Evolutionary conservation across 192 early-diverging fungal genomes (phyloP).

Genomic region (Coemansia umbellata): DNA sequence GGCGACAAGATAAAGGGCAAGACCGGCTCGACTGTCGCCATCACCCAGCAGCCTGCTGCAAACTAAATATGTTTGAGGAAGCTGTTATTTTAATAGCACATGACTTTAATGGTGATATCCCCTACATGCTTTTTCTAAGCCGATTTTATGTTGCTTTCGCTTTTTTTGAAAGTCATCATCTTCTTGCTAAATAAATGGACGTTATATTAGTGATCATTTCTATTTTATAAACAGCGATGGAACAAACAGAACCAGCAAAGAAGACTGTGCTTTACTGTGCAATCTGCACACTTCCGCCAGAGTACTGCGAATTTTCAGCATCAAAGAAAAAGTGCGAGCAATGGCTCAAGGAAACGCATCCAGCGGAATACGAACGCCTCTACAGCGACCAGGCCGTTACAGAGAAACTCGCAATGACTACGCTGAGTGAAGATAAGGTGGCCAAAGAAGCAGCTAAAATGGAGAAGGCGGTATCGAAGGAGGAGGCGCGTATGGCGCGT

Average conservation of each 20-base stretch:
- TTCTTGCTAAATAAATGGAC: too few species aligned
- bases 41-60: too few species aligned
- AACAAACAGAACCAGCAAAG: not conserved
- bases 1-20: constrained; percentile 1
- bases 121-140: too few species aligned
- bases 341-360: constrained; percentile 65
- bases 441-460: constrained; percentile 50
- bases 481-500: constrained; percentile 72
- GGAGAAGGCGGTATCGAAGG: constrained; percentile 55
- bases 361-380: constrained; percentile 56
- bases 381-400: constrained; percentile 52
- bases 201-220: too few species aligned
- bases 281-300: constrained; percentile 39
- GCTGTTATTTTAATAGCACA: too few species aligned
- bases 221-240: not conserved
- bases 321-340: constrained; percentile 76
- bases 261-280: constrained; percentile 35
- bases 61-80: too few species aligned
- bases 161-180: too few species aligned
- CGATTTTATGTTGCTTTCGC: too few species aligned
- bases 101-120: too few species aligned
- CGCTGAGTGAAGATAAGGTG: constrained; percentile 44
- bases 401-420: constrained; percentile 30
- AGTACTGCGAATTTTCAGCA: constrained; percentile 91
- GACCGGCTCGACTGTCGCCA: not conserved